phyloP scores from a whole-genome alignment of 345 rosid genomes.

The Clarkia xantiana region DNA sequence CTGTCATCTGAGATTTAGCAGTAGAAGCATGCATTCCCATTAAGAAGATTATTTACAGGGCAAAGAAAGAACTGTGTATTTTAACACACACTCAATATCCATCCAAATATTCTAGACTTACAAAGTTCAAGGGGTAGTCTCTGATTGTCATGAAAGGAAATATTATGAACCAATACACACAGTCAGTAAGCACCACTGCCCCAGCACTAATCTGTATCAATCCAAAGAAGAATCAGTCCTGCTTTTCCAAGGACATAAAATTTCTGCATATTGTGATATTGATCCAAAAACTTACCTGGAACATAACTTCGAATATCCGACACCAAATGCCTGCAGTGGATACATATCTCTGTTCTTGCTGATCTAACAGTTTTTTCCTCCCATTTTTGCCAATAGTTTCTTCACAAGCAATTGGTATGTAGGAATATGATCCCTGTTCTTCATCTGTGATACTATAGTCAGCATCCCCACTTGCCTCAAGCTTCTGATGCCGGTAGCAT shows the following conservation, averaged over 20 bases:
- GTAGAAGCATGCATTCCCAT: neutral
- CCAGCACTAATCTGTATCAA: constrained; percentile 79
- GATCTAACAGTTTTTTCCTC: neutral
- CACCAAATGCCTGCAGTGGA: constrained; percentile 52
- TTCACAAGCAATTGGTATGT: neutral
- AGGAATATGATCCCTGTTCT: constrained; percentile 31
- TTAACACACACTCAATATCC: too few relatives aligned
- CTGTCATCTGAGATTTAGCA: constrained; percentile 35
- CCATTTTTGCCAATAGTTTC: neutral
- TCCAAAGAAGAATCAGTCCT: constrained; percentile 3
- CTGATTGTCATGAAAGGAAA: constrained; percentile 77
- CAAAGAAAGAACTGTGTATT: too few relatives aligned
- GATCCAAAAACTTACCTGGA: constrained; percentile 40
- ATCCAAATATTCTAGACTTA: constrained; percentile 20
- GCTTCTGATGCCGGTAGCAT: constrained; percentile 54
- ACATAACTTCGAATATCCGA: constrained; percentile 56
- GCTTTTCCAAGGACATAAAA: too few relatives aligned
- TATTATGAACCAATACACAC: constrained; percentile 82
- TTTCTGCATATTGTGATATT: neutral
- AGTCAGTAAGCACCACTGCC: constrained; percentile 85
- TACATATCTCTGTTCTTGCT: constrained; percentile 10
- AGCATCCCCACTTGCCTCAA: constrained; percentile 40
- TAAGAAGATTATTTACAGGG: neutral
- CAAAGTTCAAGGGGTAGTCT: constrained; percentile 54
- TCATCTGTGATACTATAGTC: constrained; percentile 55